Evolutionary conservation across 169 alveolate genomes (phyloP).

Genomic region (Pseudocohnilembus persalinus): DNA sequence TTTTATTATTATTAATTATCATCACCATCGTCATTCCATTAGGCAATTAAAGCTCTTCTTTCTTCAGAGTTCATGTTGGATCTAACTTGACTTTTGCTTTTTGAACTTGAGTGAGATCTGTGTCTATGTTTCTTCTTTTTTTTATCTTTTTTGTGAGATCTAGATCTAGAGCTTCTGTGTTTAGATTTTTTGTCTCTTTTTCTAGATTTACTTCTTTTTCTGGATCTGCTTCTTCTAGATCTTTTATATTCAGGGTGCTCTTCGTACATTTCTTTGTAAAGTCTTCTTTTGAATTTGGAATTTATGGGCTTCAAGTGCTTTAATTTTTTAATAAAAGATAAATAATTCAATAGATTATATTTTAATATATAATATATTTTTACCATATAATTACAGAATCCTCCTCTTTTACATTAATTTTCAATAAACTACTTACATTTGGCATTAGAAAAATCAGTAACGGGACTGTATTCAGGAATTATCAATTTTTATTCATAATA

Average conservation of each 20-base stretch:
- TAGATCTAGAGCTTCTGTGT: slow-evolving; percentile 43
- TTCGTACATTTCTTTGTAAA: slow-evolving; percentile 95
- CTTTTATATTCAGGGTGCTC: slow-evolving; percentile 96
- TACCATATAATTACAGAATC: slow-evolving; percentile 71
- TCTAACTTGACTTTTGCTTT: slow-evolving; percentile 5
- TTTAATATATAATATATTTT: not conserved
- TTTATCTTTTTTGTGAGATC: slow-evolving; percentile 43
- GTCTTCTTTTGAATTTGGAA: slow-evolving; percentile 89
- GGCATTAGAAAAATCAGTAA: slow-evolving; percentile 99
- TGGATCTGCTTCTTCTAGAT: slow-evolving; percentile 65
- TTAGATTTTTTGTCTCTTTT: slow-evolving; percentile 45
- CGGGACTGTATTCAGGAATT: slow-evolving; percentile 98
- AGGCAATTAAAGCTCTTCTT: slow-evolving; percentile 92
- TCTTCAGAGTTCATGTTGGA: slow-evolving; percentile 61
- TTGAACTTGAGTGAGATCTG: slow-evolving; percentile 13
- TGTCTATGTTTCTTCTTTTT: slow-evolving; percentile 26
- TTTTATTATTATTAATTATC: not conserved
- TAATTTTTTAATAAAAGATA: slow-evolving; percentile 29
- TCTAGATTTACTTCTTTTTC: slow-evolving; percentile 47
- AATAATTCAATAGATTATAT: slow-evolving; percentile 91
- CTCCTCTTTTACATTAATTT: slow-evolving; percentile 98
- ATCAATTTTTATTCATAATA: slow-evolving; percentile 93
- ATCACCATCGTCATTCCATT: slow-evolving; percentile 86
- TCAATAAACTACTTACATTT: slow-evolving; percentile 98
- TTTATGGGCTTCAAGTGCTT: slow-evolving; percentile 98